Base-by-base conservation (phyloP, 2,329 filamentous ascomycete genomes). In the Penicillium sp. region DNA sequence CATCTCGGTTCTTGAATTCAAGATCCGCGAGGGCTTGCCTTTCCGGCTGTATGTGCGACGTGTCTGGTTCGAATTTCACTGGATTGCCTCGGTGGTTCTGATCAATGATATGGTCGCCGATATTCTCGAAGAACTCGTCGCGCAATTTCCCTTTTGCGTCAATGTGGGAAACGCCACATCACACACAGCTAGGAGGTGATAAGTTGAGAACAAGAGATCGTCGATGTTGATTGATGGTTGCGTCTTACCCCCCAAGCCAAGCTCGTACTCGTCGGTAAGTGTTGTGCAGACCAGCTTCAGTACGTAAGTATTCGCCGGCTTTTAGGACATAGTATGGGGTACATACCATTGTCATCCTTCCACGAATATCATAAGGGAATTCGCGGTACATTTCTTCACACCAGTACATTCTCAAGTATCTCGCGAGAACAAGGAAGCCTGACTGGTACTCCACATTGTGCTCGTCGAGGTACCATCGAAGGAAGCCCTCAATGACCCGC, bases 181-280 rank as follows among this genome's bases (percentile, higher is more conserved):
- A n/a, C 33, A 48, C 6, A 43, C 5, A 24, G 50, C 52, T 9
- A 61, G 49, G 3, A 54, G 45, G 46, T 60, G 34, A 46, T 53
- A 52, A 6, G 50, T 57, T 9, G 11, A 43, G 12, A 24, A 56
- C 1, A 59, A 47, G 0, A 55, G 49, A 48, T 51, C 34, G 54
- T 54, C 57, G 58, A 51, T 46, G 25, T 46, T 48, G 4, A 46
- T 29, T 6, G 29, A 25, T 18, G 35, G 46, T 25, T 51, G 33
- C 26, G 29, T 12, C 9, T 45, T 38, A 4, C 33, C 37, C 5
- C 41, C 24, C 4, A 45, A 13, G 4, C 47, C 40, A 42, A 51
- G 45, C 11, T 48, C 13, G 8, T 40, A 48, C 32, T 51, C 43
- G n/a, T 49, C 37, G 11, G 42, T 27, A 1, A 49, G 47, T 11